phyloP scores from a whole-genome alignment of 306 rosid genomes.

The Mucuna pruriens region DNA sequence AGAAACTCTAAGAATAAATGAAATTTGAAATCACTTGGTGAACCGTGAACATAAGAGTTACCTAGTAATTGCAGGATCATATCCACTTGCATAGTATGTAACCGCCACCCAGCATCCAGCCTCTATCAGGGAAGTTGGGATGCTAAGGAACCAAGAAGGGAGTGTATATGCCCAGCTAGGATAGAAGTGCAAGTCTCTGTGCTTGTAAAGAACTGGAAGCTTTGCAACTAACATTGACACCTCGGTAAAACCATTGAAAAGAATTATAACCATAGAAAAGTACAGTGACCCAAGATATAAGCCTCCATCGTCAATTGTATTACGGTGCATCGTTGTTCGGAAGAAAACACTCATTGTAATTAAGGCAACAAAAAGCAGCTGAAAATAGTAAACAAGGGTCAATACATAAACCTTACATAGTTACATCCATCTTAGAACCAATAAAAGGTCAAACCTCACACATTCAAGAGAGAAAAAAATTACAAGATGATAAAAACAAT shows the following conservation, averaged over 20 bases:
- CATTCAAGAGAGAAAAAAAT: background rate
- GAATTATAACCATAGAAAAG: constrained; percentile 94
- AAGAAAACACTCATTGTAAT: constrained; percentile 98
- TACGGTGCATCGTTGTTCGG: constrained; percentile 88
- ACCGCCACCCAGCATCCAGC: constrained; percentile 95
- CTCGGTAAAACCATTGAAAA: constrained; percentile 98
- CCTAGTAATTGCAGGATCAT: constrained; percentile 90
- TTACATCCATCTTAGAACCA: constrained; percentile 17
- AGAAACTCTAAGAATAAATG: constrained; percentile 36
- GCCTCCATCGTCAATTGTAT: constrained; percentile 87
- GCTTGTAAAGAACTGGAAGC: constrained; percentile 98
- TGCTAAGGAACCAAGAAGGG: constrained; percentile 91
- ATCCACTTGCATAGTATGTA: constrained; percentile 90
- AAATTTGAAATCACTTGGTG: constrained; percentile 28
- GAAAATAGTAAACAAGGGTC: constrained; percentile 50
- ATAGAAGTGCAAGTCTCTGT: constrained; percentile 92
- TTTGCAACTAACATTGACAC: constrained; percentile 97
- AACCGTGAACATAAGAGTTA: constrained; percentile 42
- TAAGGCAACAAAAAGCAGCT: constrained; percentile 90
- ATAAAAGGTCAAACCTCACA: constrained; percentile 11
- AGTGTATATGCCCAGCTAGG: constrained; percentile 97
- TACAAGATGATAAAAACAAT: background rate
- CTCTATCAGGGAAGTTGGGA: constrained; percentile 87
- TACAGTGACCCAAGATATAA: constrained; percentile 93
- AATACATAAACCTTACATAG: constrained; percentile 31